A percentile compares a stretch with the other conserved stretches of the same genome.
phyloP scores from a whole-genome alignment of 768 basidiomycete genomes.

The Kwoniella heveanensis region DNA sequence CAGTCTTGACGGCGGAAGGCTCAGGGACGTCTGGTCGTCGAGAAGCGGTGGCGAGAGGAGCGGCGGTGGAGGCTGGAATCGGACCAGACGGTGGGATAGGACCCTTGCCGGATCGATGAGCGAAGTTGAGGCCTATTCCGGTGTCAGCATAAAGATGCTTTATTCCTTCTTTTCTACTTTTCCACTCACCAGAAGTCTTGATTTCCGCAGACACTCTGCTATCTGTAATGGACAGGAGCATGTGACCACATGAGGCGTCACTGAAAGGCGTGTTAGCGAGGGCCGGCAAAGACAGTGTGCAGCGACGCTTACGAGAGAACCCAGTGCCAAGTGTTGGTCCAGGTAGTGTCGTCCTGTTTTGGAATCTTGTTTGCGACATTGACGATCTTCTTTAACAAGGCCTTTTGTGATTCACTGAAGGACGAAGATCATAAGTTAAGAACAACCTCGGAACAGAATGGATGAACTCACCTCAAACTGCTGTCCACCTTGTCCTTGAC shows the following conservation, averaged over 20 bases:
- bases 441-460: neutral
- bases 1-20: conserved; percentile 6
- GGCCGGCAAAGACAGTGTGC: too few relatives aligned
- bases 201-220: conserved; percentile 89
- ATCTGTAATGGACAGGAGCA: conserved; percentile 86
- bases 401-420: conserved; percentile 72
- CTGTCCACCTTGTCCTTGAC: conserved; percentile 88
- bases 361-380: conserved; percentile 82
- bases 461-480: conserved; percentile 68
- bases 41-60: conserved; percentile 21
- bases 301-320: conserved; percentile 70
- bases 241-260: conserved; percentile 87
- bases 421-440: neutral
- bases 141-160: neutral
- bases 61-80: conserved; percentile 6
- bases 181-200: conserved; percentile 76
- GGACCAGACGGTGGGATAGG: conserved; percentile 32
- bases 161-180: neutral
- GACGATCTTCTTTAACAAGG: conserved; percentile 84
- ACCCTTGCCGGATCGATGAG: conserved; percentile 30
- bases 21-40: conserved; percentile 7
- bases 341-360: conserved; percentile 80
- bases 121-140: conserved; percentile 99
- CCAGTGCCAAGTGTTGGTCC: conserved; percentile 99
- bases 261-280: too few relatives aligned